A percentile compares a stretch with the other conserved stretches of the same genome.
Conservation (phyloP, 2,329 filamentous ascomycete species). For the Hortaea werneckii region DNA sequence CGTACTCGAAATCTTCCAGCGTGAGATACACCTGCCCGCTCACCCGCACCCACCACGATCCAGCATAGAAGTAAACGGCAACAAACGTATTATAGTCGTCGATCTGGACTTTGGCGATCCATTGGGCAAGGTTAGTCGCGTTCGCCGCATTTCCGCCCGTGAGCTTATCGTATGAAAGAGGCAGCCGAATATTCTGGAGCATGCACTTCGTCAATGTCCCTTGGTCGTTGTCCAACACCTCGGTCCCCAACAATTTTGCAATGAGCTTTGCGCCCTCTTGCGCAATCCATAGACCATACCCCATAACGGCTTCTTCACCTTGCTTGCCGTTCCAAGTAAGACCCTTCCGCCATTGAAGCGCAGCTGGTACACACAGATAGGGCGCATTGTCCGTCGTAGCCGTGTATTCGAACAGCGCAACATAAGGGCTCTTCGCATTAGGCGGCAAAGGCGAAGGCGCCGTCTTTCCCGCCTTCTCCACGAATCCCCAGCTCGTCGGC, state of each 20-base stretch:
- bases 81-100: slow-evolving; percentile 63
- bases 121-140: slow-evolving; percentile 31
- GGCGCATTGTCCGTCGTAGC: slow-evolving; percentile 66
- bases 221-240: slow-evolving; percentile 57
- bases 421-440: slow-evolving; percentile 48
- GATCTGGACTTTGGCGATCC: slow-evolving; percentile 31
- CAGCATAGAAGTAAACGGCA: slow-evolving; percentile 50
- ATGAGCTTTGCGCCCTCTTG: slow-evolving; percentile 50
- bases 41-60: slow-evolving; percentile 59
- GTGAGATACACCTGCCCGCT: slow-evolving; percentile 83
- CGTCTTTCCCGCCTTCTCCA: slow-evolving; percentile 29
- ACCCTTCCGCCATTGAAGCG: slow-evolving; percentile 56
- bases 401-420: slow-evolving; percentile 63
- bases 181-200: slow-evolving; percentile 53
- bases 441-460: slow-evolving; percentile 32
- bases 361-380: slow-evolving; percentile 61
- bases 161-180: slow-evolving; percentile 41
- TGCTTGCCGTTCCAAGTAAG: slow-evolving; percentile 28
- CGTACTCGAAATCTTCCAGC: slow-evolving; percentile 64
- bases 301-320: slow-evolving; percentile 57
- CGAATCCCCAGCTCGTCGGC: slow-evolving; percentile 72
- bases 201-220: slow-evolving; percentile 52
- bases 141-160: slow-evolving; percentile 21
- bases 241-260: slow-evolving; percentile 56
- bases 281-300: slow-evolving; percentile 54